A percentile compares a stretch with the other conserved stretches of the same genome.
Conservation (phyloP, 352 stramenopile species). For the Pythium coloratum region DNA sequence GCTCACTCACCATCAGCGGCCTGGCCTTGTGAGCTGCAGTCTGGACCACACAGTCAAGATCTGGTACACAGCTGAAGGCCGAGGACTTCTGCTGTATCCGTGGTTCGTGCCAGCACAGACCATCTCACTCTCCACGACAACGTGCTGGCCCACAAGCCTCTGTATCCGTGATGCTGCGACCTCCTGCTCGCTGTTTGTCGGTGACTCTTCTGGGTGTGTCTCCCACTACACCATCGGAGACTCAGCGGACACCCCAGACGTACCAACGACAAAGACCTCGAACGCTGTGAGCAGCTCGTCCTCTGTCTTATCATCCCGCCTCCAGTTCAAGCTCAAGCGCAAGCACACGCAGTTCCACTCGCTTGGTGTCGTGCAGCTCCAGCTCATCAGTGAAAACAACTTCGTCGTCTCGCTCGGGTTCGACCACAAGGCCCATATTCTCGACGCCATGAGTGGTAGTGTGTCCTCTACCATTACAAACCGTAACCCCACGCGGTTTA, state of each 20-base stretch:
- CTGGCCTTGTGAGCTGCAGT: slow-evolving; percentile 68
- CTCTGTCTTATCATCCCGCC: slow-evolving; percentile 17
- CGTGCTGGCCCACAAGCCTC: slow-evolving; percentile 53
- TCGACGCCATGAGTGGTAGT: slow-evolving; percentile 61
- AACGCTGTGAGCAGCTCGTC: slow-evolving; percentile 9
- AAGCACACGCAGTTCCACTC: slow-evolving; percentile 65
- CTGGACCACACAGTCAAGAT: slow-evolving; percentile 68
- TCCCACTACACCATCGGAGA: slow-evolving; percentile 46
- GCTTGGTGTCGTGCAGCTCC: slow-evolving; percentile 53
- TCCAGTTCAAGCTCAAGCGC: slow-evolving; percentile 61
- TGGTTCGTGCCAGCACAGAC: slow-evolving; percentile 65
- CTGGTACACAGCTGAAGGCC: slow-evolving; percentile 58
- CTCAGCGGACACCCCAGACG: slow-evolving; percentile 4
- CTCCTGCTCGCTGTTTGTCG: slow-evolving; percentile 51
- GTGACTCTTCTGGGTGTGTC: slow-evolving; percentile 58
- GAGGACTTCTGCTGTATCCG: slow-evolving; percentile 63
- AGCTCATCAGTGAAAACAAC: slow-evolving; percentile 63
- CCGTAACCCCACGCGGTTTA: slow-evolving; percentile 47
- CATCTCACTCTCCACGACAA: slow-evolving; percentile 48
- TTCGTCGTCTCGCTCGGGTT: slow-evolving; percentile 77
- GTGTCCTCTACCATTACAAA: slow-evolving; percentile 61
- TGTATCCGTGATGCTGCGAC: slow-evolving; percentile 50
- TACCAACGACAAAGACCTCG: not conserved
- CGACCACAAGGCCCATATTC: slow-evolving; percentile 69
- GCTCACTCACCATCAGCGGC: slow-evolving; percentile 43